Percentiles rank a stretch among this genome's conserved stretches.
phyloP scores from a whole-genome alignment of 192 early-diverging fungal species.

The Jimgerdemannia flammicorona region DNA sequence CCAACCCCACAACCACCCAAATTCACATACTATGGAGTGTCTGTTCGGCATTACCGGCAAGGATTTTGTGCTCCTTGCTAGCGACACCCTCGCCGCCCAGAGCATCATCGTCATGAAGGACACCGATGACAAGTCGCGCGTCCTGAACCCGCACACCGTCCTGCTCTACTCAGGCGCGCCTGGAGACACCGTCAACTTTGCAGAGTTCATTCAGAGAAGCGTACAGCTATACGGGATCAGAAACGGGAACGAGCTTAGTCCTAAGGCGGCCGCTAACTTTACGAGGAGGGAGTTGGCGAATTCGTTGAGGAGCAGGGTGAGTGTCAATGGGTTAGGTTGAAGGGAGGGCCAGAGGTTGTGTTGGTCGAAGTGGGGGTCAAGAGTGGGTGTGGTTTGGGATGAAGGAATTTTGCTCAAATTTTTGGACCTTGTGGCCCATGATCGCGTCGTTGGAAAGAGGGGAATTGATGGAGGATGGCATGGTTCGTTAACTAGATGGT shows the following conservation, averaged over 20 bases:
- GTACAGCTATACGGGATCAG: constrained; percentile 86
- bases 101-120: constrained; percentile 92
- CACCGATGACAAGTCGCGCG: constrained; percentile 87
- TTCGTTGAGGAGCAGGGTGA: constrained; percentile 77
- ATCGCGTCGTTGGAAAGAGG: too few relatives aligned
- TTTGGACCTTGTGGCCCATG: too few relatives aligned
- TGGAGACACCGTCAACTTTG: constrained; percentile 91
- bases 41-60: constrained; percentile 91
- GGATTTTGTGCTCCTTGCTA: constrained; percentile 87
- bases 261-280: constrained; percentile 77
- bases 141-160: constrained; percentile 75
- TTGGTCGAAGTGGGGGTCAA: constrained; percentile 17
- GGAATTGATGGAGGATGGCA: too few relatives aligned
- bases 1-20: not conserved
- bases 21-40: constrained; percentile 56
- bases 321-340: not conserved
- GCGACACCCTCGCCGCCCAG: constrained; percentile 70
- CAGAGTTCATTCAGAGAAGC: constrained; percentile 94
- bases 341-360: not conserved
- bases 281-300: constrained; percentile 82
- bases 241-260: constrained; percentile 78
- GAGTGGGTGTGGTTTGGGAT: not conserved
- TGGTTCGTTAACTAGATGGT: too few relatives aligned
- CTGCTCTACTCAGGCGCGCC: constrained; percentile 88
- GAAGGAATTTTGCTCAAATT: too few relatives aligned